Conservation (phyloP, 352 stramenopile species). For the Pilasporangium apinafurcum region DNA sequence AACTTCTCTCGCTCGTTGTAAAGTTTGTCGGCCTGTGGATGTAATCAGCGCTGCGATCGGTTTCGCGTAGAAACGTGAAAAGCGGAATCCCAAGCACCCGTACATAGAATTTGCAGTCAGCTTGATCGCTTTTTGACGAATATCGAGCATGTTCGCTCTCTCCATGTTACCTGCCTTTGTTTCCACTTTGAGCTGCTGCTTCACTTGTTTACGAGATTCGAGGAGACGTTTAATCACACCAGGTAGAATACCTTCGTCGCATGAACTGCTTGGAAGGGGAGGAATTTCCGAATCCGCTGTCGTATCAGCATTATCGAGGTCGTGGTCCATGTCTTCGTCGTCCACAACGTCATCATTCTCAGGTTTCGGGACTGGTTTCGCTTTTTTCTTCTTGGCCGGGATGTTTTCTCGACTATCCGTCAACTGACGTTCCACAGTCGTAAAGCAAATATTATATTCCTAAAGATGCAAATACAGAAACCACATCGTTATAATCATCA, state of each 20-base stretch:
- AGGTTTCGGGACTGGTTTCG: conserved; percentile 35
- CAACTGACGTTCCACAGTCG: conserved; percentile 92
- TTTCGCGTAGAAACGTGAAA: conserved; percentile 98
- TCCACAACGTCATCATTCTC: conserved; percentile 73
- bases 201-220: conserved; percentile 96
- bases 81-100: conserved; percentile 98
- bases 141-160: conserved; percentile 92
- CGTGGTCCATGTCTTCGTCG: conserved; percentile 74
- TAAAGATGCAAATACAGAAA: conserved; percentile 20
- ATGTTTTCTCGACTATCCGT: conserved; percentile 44
- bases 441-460: conserved; percentile 99
- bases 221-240: conserved; percentile 97
- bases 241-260: conserved; percentile 91
- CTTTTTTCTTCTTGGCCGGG: conserved; percentile 46
- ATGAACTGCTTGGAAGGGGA: conserved; percentile 62
- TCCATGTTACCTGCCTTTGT: conserved; percentile 84
- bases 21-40: conserved; percentile 96
- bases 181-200: conserved; percentile 95
- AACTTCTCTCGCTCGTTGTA: conserved; percentile 97
- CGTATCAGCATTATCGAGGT: conserved; percentile 48
- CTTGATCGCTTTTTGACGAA: conserved; percentile 99
- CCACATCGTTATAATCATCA: too few species aligned
- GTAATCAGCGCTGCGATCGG: conserved; percentile 99
- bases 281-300: conserved; percentile 83
- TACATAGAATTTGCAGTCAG: conserved; percentile 99